A percentile compares a stretch with the other conserved stretches of the same genome.
Evolutionary conservation across 2,329 filamentous ascomycete species (phyloP).

Genomic region (Amauroascus niger): DNA sequence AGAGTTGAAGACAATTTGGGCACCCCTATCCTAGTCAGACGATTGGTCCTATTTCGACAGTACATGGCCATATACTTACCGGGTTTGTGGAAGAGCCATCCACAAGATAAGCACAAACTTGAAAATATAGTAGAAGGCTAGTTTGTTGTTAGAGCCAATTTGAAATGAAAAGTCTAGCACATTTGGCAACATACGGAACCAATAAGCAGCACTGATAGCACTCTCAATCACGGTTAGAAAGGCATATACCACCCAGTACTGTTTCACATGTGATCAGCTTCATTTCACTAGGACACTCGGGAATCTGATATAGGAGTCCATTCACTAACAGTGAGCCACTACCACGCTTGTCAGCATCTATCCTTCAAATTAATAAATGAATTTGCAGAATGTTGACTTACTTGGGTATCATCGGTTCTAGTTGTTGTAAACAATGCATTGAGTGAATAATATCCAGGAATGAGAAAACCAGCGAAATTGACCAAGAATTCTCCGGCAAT

Average conservation of each 20-base stretch:
- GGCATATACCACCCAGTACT: conserved; percentile 61
- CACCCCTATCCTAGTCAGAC: conserved; percentile 53
- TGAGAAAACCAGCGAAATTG: conserved; percentile 56
- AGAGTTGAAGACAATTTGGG: conserved; percentile 92
- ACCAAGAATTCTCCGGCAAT: conserved; percentile 59
- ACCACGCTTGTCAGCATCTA: conserved; percentile 22
- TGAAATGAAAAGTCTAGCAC: conserved; percentile 19
- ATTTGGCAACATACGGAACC: conserved; percentile 48
- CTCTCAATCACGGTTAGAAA: conserved; percentile 59
- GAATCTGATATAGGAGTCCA: conserved; percentile 14
- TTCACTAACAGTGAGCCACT: conserved; percentile 52
- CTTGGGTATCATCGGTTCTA: conserved; percentile 57
- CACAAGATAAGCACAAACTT: conserved; percentile 97
- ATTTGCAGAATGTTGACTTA: conserved; percentile 27
- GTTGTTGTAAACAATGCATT: conserved; percentile 51
- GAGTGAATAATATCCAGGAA: conserved; percentile 58
- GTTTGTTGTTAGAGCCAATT: conserved; percentile 10
- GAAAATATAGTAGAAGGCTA: conserved; percentile 97
- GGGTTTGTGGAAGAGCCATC: conserved; percentile 91
- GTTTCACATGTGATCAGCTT: conserved; percentile 17
- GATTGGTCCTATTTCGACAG: background rate
- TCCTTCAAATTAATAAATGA: background rate
- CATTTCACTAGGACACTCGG: conserved; percentile 8
- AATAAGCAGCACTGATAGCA: conserved; percentile 57
- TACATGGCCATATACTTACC: conserved; percentile 50